These are phyloP conservation scores for Grigorovia humatica DNA, from an alignment of 805 yeast species.

Conservation along the genomic window DNA sequence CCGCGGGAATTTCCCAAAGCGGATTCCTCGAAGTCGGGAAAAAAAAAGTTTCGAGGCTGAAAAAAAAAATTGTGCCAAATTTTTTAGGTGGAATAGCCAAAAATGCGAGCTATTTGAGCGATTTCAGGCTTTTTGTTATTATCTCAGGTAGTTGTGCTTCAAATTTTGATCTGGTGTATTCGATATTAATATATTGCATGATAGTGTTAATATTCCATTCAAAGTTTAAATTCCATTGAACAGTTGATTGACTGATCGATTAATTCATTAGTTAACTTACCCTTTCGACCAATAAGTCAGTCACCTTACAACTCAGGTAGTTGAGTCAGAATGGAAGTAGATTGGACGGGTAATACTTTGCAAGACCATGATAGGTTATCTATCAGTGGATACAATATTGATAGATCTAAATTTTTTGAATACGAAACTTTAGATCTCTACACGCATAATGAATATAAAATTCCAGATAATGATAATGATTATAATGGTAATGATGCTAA, in stretches of 20 bases:
- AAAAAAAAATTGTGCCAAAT: background rate
- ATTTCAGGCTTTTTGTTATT: background rate
- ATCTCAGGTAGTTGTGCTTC: no score
- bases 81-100: background rate
- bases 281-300: no score
- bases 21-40: background rate
- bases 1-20: background rate
- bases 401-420: slow-evolving; percentile 23
- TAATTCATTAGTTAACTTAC: no score
- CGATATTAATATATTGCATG: no score
- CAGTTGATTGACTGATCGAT: no score
- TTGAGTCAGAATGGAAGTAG: background rate
- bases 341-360: slow-evolving; percentile 26
- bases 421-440: slow-evolving; percentile 19
- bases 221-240: no score
- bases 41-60: background rate
- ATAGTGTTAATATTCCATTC: no score
- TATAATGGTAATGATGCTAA: background rate
- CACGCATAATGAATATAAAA: no score
- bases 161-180: background rate
- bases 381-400: slow-evolving; percentile 21
- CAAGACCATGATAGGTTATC: slow-evolving; percentile 20
- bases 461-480: background rate
- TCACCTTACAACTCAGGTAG: background rate
- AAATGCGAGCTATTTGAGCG: background rate